A percentile compares a stretch with the other conserved stretches of the same genome.
Evolutionary conservation across 768 basidiomycete genomes (phyloP).

Genomic region (Suillus fuscotomentosus): DNA sequence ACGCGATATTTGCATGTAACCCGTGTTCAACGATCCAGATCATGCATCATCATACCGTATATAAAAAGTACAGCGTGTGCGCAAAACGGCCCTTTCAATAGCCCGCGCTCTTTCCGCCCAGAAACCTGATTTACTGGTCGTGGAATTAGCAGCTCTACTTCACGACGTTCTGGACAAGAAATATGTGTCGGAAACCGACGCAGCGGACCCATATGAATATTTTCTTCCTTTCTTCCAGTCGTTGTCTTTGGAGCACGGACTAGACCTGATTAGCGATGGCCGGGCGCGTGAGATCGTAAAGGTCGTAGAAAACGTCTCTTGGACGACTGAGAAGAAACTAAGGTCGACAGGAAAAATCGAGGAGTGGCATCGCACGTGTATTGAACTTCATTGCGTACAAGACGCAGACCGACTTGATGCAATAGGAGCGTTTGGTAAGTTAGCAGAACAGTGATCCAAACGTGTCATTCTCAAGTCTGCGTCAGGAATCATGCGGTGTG

Average conservation of each 20-base stretch:
- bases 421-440: slow-evolving; percentile 74
- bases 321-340: slow-evolving; percentile 78
- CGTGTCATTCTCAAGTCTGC: not conserved
- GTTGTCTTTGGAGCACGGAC: slow-evolving; percentile 38
- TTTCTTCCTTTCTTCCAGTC: slow-evolving; percentile 65
- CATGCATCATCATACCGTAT: not conserved
- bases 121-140: slow-evolving; percentile 65
- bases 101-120: slow-evolving; percentile 46
- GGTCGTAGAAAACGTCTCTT: slow-evolving; percentile 80
- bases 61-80: slow-evolving; percentile 73
- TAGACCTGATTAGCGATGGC: slow-evolving; percentile 61
- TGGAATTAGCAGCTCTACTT: slow-evolving; percentile 85
- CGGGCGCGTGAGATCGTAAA: slow-evolving; percentile 53
- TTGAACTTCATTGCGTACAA: slow-evolving; percentile 81
- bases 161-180: slow-evolving; percentile 90
- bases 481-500: slow-evolving; percentile 63
- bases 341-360: slow-evolving; percentile 53
- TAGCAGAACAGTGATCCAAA: not conserved
- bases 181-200: slow-evolving; percentile 59
- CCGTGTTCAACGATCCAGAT: not conserved
- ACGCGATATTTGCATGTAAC: not conserved
- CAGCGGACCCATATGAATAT: slow-evolving; percentile 60
- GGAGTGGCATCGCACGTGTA: slow-evolving; percentile 67
- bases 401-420: slow-evolving; percentile 80
- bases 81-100: slow-evolving; percentile 70